Evolutionary conservation across 306 rosid genomes (phyloP), one percentile per base, ranked within the genome.

Genomic region (Fragaria ananassa): DNA sequence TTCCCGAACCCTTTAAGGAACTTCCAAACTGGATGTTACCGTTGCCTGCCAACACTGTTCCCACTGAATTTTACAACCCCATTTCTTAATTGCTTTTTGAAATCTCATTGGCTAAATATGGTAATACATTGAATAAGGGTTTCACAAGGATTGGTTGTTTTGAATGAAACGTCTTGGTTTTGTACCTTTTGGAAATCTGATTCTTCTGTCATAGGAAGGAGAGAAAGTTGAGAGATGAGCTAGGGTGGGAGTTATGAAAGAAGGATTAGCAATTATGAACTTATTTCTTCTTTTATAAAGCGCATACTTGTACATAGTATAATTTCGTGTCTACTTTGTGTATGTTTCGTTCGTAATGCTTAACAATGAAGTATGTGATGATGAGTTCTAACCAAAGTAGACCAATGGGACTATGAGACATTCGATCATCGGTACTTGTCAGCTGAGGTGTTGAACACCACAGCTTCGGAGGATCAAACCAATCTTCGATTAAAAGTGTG

Each of bases 11-110:
- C 99, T 83, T 85, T 72, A 80, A 84, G 87, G 90, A 90, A 89
- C 93, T 84, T 85, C 90, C 88, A 89, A 89, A 86, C 93, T 56
- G 80, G 74, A 86, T 87, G 86, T 95, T 84, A 95, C 99, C 99
- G 98, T 95, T 95, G 96, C 84, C 84, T 66, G 81, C 58, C 58
- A 60, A 60, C 78, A 77, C 82, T 65, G 83, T 74, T 84, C 79
- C 83, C 84, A 81, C 66, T 72, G 66, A 75, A 17, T 82, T 78
- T 85, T 81, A 72, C 80, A 61, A 76, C 82, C 49, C 61, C 13
- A 77, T 72, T 54, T 78, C 45, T 69, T 61, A 17, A 27, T 42
- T 45, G 46, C 54, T 8, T 6, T 71, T 41, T 44, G 62, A 34
- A 79, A 46, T 63, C 53, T 72, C 18, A 39, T 74, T 53, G 23